Percentiles rank a stretch among this genome's conserved stretches.
Conservation (phyloP, 1,284 basidiomycete species). For the Cryptococcus amylolentus region DNA sequence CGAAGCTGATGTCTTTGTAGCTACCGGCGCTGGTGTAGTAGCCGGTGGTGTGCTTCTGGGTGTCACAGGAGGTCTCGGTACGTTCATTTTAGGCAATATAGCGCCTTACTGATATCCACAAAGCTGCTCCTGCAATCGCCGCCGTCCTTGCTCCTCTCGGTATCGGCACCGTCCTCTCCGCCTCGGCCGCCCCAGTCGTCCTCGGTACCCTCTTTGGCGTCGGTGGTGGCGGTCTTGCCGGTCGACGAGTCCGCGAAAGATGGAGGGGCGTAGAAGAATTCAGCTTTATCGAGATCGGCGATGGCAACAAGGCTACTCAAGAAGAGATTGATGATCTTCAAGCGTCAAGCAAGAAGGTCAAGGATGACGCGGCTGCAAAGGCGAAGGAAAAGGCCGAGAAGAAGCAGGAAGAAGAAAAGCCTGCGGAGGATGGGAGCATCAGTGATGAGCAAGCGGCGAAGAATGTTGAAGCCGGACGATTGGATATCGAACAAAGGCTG, state of each 20-base stretch:
- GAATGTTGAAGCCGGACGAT: conserved; percentile 19
- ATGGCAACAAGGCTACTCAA: conserved; percentile 33
- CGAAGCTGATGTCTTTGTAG: conserved; percentile 17
- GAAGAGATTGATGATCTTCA: conserved; percentile 41
- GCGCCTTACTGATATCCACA: no score
- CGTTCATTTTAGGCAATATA: no score
- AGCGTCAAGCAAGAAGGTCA: conserved; percentile 20
- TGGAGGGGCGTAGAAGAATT: conserved; percentile 56
- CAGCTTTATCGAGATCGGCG: conserved; percentile 52
- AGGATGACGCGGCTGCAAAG: conserved; percentile 4
- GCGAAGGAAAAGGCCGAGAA: conserved; percentile 11
- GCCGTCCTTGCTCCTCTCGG: conserved; percentile 53
- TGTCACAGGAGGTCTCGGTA: conserved; percentile 53
- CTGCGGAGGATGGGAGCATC: conserved; percentile 3
- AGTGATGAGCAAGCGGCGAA: conserved; percentile 14
- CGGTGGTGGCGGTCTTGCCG: conserved; percentile 54
- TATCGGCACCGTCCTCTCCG: conserved; percentile 48
- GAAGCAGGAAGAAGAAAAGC: conserved; percentile 9
- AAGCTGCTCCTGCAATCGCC: conserved; percentile 54
- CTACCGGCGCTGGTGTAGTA: conserved; percentile 54
- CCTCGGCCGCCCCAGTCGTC: conserved; percentile 51
- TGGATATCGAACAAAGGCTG: conserved; percentile 27
- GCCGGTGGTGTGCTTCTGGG: conserved; percentile 52
- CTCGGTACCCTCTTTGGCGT: conserved; percentile 56
- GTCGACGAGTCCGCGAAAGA: conserved; percentile 52